These are phyloP conservation scores for Colletotrichum tanaceti DNA, from an alignment of 2,329 filamentous ascomycete genomes.

Conservation along the genomic window DNA sequence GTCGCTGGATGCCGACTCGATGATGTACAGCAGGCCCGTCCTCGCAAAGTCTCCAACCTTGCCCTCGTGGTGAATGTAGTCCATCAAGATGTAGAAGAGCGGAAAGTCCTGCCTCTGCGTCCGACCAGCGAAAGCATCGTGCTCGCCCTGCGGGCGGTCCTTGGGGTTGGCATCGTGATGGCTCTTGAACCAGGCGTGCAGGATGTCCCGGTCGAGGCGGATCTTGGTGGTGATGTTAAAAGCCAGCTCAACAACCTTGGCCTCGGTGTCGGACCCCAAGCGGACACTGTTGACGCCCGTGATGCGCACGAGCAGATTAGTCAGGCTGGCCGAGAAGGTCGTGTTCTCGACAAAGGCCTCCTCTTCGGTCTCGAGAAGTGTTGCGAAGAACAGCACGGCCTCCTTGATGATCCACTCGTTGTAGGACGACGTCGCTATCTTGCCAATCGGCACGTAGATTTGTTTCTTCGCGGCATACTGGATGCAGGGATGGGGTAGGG, in stretches of 20 bases:
- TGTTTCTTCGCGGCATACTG: slow-evolving; percentile 86
- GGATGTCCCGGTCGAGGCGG: slow-evolving; percentile 84
- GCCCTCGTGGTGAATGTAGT: slow-evolving; percentile 96
- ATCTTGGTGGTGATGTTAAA: slow-evolving; percentile 99
- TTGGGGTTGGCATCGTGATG: slow-evolving; percentile 51
- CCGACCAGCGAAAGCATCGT: slow-evolving; percentile 84
- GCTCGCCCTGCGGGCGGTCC: slow-evolving; percentile 65
- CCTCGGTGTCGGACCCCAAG: slow-evolving; percentile 84
- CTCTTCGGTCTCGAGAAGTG: slow-evolving; percentile 94
- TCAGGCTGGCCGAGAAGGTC: slow-evolving; percentile 86
- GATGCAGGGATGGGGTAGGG: slow-evolving; percentile 91
- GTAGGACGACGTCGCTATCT: slow-evolving; percentile 86
- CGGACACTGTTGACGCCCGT: slow-evolving; percentile 78
- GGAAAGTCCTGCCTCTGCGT: slow-evolving; percentile 95
- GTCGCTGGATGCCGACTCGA: slow-evolving; percentile 89
- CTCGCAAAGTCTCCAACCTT: slow-evolving; percentile 95
- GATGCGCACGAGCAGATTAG: slow-evolving; percentile 85
- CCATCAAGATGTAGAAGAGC: slow-evolving; percentile 92
- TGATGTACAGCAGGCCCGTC: slow-evolving; percentile 93
- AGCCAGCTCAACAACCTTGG: slow-evolving; percentile 88
- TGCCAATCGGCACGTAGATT: slow-evolving; percentile 88
- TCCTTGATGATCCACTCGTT: slow-evolving; percentile 89
- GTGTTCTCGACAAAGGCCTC: slow-evolving; percentile 92
- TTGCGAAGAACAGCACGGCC: slow-evolving; percentile 87
- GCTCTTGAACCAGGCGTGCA: slow-evolving; percentile 91